phyloP scores from a whole-genome alignment of 257 asterid genomes.

The Datura wrightii region DNA sequence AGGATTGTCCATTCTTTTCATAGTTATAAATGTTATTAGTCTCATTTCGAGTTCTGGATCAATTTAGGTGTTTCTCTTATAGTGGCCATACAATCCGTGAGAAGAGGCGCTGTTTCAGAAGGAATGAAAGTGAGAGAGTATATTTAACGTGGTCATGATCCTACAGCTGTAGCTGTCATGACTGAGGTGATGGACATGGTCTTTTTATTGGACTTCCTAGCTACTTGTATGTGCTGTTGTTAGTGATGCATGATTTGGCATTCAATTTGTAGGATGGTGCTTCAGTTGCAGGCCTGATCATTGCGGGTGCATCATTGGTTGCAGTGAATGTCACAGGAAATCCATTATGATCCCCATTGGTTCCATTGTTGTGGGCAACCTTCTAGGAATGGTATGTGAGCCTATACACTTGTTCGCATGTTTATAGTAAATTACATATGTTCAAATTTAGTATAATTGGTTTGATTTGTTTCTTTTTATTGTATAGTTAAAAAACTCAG shows the following conservation, averaged over 20 bases:
- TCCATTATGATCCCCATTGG: constrained; percentile 92
- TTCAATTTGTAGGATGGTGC: constrained; percentile 83
- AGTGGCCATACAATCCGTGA: constrained; percentile 91
- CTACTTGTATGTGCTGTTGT: constrained; percentile 30
- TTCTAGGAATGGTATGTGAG: constrained; percentile 87
- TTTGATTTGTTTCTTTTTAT: not conserved
- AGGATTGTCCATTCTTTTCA: constrained; percentile 25
- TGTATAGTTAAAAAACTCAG: not conserved
- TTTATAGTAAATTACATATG: not conserved
- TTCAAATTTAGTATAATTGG: not conserved
- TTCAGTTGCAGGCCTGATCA: constrained; percentile 89
- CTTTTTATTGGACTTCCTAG: constrained; percentile 32
- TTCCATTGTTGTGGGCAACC: constrained; percentile 89
- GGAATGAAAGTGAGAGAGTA: constrained; percentile 92
- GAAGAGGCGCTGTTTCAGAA: constrained; percentile 97
- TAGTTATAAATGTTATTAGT: constrained; percentile 7
- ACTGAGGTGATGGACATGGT: constrained; percentile 71
- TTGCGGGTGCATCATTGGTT: constrained; percentile 90
- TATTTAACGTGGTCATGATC: constrained; percentile 98
- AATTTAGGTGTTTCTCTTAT: constrained; percentile 83
- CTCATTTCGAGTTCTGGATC: constrained; percentile 17
- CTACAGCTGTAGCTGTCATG: constrained; percentile 98
- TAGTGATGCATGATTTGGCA: constrained; percentile 26
- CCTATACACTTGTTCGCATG: constrained; percentile 21
- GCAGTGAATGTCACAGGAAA: constrained; percentile 87